A percentile compares a stretch with the other conserved stretches of the same genome.
phyloP scores from a whole-genome alignment of 2,329 filamentous ascomycete species.

The Colletotrichum paranaense region DNA sequence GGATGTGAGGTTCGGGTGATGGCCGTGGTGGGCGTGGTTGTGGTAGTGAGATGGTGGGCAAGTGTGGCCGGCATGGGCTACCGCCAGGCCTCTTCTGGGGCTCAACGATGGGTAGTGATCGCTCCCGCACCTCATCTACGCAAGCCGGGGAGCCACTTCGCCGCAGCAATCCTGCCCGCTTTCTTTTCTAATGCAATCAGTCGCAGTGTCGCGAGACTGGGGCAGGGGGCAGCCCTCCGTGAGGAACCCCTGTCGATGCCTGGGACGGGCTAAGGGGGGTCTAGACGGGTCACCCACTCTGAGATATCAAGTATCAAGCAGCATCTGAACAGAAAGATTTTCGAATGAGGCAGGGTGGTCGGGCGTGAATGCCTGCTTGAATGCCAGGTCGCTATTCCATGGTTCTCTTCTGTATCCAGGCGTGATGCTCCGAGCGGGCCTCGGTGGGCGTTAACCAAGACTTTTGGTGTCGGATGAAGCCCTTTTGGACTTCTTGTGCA shows the following conservation, averaged over 20 bases:
- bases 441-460: slow-evolving; percentile 28
- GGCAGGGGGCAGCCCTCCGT: slow-evolving; percentile 17
- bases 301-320: neutral
- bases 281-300: slow-evolving; percentile 13
- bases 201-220: slow-evolving; percentile 25
- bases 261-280: slow-evolving; percentile 1
- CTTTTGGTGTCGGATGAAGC: slow-evolving; percentile 17
- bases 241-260: slow-evolving; percentile 15
- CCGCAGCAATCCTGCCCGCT: slow-evolving; percentile 28
- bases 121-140: slow-evolving; percentile 32
- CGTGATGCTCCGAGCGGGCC: slow-evolving; percentile 5
- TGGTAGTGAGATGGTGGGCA: slow-evolving; percentile 18
- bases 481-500: slow-evolving; percentile 21
- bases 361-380: neutral
- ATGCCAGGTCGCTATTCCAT: neutral
- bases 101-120: slow-evolving; percentile 18
- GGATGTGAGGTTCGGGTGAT: slow-evolving; percentile 32
- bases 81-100: slow-evolving; percentile 10
- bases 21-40: slow-evolving; percentile 6
- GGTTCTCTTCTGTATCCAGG: neutral
- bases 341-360: slow-evolving; percentile 1
- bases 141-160: slow-evolving; percentile 26
- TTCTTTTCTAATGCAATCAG: slow-evolving; percentile 25
- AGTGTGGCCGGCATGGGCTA: neutral
- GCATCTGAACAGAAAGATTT: neutral